Conservation (phyloP, 164 flowering plant genomes). For the Saururus chinensis region DNA sequence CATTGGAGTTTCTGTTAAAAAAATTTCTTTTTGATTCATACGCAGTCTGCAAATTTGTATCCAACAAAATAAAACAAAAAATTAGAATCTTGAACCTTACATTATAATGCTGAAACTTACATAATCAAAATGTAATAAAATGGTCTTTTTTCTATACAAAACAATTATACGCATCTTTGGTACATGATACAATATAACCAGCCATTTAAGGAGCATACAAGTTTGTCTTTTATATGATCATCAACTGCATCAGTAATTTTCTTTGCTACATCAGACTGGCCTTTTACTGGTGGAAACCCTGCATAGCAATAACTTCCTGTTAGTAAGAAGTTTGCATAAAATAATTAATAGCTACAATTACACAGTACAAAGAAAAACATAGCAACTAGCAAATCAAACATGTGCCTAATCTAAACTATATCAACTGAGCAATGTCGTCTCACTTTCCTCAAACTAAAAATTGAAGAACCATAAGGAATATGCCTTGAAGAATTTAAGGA, state of each 20-base stretch:
- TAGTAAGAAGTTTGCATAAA: background rate
- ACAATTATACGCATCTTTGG: background rate
- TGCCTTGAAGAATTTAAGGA: background rate
- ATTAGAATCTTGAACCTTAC: background rate
- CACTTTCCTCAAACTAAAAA: background rate
- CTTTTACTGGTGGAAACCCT: conserved; percentile 2
- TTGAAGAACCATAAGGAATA: background rate
- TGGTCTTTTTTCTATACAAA: too few relatives aligned
- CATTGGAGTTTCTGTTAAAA: conserved; percentile 41
- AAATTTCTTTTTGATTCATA: conserved; percentile 37
- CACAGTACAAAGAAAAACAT: background rate
- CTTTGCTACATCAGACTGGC: conserved; percentile 13
- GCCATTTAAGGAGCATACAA: conserved; percentile 25
- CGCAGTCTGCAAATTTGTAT: conserved; percentile 35
- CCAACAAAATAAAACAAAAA: conserved; percentile 4
- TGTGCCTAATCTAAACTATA: background rate
- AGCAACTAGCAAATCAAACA: background rate
- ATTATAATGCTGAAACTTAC: background rate
- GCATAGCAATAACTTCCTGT: background rate
- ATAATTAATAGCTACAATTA: background rate
- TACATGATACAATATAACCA: too few relatives aligned
- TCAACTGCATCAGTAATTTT: conserved; percentile 22
- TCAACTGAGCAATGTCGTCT: background rate
- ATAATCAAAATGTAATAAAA: background rate
- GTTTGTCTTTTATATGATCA: conserved; percentile 45